Conservation (phyloP, 2,329 filamentous ascomycete species). For the Fusarium oxysporum region DNA sequence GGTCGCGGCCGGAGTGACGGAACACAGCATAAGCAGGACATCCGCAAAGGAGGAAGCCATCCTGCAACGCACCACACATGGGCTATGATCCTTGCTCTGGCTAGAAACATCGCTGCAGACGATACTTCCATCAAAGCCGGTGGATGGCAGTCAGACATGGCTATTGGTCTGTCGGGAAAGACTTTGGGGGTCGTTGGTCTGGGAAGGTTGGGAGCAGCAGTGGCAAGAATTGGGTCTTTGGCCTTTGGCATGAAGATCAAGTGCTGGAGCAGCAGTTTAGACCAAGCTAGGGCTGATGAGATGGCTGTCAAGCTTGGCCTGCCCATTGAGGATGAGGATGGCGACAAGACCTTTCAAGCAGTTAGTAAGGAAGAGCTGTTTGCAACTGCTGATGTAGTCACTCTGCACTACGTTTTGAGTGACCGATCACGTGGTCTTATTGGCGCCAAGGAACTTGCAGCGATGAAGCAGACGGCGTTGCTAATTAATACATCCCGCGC, state of each 20-base stretch:
- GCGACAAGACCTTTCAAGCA: background rate
- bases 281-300: constrained; percentile 58
- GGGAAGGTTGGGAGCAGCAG: background rate
- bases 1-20: background rate
- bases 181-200: background rate
- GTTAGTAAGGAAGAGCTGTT: constrained; percentile 10
- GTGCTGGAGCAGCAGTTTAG: background rate
- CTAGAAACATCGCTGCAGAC: background rate
- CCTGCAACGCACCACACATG: background rate
- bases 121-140: background rate
- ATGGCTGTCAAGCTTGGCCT: background rate
- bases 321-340: background rate
- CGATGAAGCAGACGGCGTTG: constrained; percentile 2
- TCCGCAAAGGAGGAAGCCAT: background rate
- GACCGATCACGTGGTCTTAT: background rate
- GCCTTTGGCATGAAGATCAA: constrained; percentile 1
- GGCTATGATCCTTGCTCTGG: background rate
- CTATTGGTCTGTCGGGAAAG: background rate
- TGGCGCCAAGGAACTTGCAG: background rate
- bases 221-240: background rate
- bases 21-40: background rate
- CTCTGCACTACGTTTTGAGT: constrained; percentile 7
- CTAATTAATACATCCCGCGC: constrained; percentile 3
- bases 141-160: background rate
- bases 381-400: background rate